These are phyloP conservation scores for Fusarium xyrophilum DNA, from an alignment of 2,329 filamentous ascomycete genomes.

Conservation along the genomic window DNA sequence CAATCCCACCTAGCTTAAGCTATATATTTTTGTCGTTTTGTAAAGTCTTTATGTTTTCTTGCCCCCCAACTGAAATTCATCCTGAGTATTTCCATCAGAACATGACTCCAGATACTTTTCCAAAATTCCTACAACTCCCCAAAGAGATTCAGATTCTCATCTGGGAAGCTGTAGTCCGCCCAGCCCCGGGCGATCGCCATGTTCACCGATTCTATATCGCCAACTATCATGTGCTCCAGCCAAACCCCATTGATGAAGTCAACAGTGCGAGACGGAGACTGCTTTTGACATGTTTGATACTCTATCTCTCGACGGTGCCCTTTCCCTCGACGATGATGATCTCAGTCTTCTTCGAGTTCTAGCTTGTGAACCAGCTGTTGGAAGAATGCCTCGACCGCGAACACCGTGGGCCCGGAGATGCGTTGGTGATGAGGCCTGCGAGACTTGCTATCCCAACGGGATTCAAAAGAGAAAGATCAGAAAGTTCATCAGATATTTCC, in stretches of 20 bases:
- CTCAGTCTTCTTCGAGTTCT: background rate
- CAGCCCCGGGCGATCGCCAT: background rate
- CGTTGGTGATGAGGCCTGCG: background rate
- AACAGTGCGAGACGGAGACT: background rate
- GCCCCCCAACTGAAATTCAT: background rate
- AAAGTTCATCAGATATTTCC: background rate
- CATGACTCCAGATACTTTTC: conserved; percentile 6
- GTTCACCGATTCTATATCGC: conserved; percentile 22
- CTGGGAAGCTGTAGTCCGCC: conserved; percentile 22
- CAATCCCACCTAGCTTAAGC: too few species aligned
- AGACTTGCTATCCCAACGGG: background rate
- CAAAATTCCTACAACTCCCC: background rate
- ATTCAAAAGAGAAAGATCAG: background rate
- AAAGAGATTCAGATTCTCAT: conserved; percentile 17
- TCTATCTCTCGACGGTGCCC: background rate
- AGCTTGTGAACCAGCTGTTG: background rate
- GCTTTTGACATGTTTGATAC: conserved; percentile 2
- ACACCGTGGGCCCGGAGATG: background rate
- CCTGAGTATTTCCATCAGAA: background rate
- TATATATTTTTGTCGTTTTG: background rate
- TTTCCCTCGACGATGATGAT: background rate
- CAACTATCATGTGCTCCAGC: background rate
- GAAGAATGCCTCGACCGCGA: background rate
- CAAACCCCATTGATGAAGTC: background rate
- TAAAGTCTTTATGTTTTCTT: background rate